Percentiles rank a stretch among this genome's conserved stretches.
These are phyloP conservation scores for Tylopilus sp. DNA, from an alignment of 1,284 basidiomycete species.

Conservation along the genomic window DNA sequence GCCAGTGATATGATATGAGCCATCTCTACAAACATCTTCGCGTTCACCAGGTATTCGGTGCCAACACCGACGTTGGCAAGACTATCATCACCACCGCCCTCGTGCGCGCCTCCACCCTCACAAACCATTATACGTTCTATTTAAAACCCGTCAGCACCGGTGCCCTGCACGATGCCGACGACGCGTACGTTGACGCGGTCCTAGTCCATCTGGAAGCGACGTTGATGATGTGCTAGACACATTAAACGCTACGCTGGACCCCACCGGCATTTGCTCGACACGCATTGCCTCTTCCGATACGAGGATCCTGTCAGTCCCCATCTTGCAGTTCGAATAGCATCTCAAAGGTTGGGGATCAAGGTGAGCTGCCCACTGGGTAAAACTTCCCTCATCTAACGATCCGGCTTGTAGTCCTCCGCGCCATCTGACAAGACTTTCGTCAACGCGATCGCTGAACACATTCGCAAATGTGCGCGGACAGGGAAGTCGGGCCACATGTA, in stretches of 20 bases:
- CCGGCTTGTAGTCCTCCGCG: conserved; percentile 24
- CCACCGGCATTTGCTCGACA: conserved; percentile 44
- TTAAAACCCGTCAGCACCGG: conserved; percentile 93
- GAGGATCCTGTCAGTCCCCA: conserved; percentile 92
- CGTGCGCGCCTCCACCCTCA: conserved; percentile 64
- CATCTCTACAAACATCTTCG: conserved; percentile 74
- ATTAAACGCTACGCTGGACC: conserved; percentile 56
- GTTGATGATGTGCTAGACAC: conserved; percentile 49
- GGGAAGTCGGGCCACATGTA: conserved; percentile 61
- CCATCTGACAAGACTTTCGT: conserved; percentile 70
- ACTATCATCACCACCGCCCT: conserved; percentile 85
- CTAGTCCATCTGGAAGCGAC: not conserved
- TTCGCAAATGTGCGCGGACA: conserved; percentile 47
- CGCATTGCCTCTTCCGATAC: conserved; percentile 80
- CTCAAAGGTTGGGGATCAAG: conserved; percentile 35
- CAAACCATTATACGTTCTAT: conserved; percentile 62
- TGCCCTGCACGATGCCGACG: conserved; percentile 74
- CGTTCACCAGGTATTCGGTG: conserved; percentile 87
- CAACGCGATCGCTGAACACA: conserved; percentile 61
- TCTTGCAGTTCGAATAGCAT: conserved; percentile 70
- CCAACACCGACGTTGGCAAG: conserved; percentile 92
- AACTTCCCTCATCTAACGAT: not conserved
- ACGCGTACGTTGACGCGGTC: conserved; percentile 50
- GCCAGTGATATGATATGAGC: conserved; percentile 21
- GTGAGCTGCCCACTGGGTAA: conserved; percentile 14